A percentile compares a stretch with the other conserved stretches of the same genome.
phyloP scores from a whole-genome alignment of 129 eudicot species.

The Mikania micrantha region DNA sequence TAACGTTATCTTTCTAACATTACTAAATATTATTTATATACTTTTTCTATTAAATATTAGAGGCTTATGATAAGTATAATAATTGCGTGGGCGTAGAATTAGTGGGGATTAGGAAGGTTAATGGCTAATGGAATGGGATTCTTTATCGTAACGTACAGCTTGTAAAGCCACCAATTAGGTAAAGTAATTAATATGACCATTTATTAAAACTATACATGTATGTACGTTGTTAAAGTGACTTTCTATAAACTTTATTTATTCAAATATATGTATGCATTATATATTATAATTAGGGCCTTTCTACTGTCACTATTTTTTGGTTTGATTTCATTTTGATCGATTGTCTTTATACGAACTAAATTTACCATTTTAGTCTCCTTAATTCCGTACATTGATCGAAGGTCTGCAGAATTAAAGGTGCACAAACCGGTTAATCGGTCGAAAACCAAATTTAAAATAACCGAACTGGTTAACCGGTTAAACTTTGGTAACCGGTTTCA shows the following conservation, averaged over 20 bases:
- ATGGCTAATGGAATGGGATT: conserved; percentile 35
- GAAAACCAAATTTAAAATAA: too few relatives aligned
- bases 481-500: too few relatives aligned
- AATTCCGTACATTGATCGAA: too few relatives aligned
- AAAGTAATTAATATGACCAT: conserved; percentile 22
- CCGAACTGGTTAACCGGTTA: too few relatives aligned
- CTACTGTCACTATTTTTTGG: too few relatives aligned
- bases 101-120: conserved; percentile 33
- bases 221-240: conserved; percentile 26
- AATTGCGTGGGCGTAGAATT: conserved; percentile 20
- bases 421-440: too few relatives aligned
- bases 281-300: too few relatives aligned
- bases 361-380: too few relatives aligned
- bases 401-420: too few relatives aligned
- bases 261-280: background rate
- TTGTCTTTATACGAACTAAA: too few relatives aligned
- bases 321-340: too few relatives aligned
- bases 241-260: conserved; percentile 11
- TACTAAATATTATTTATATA: background rate
- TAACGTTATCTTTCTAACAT: background rate
- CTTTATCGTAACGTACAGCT: conserved; percentile 27
- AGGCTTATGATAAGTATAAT: conserved; percentile 16
- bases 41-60: background rate
- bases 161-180: conserved; percentile 37
- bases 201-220: conserved; percentile 13